Conservation (phyloP, 2,329 filamentous ascomycete species). For the Xylaria multiplex region DNA sequence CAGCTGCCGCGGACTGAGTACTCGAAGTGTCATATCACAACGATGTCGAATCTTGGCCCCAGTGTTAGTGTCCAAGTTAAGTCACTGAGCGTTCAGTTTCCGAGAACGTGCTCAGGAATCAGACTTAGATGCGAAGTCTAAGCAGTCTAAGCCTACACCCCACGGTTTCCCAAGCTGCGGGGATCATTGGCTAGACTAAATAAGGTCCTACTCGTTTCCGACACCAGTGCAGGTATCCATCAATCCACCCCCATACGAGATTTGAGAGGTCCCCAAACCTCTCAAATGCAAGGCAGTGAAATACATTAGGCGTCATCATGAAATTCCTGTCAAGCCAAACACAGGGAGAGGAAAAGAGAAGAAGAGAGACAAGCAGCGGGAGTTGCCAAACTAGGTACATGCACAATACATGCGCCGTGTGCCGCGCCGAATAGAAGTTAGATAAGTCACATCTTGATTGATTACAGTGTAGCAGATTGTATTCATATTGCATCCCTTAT, state of each 20-base stretch:
- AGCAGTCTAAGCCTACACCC: conserved; percentile 24
- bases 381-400: conserved; percentile 16
- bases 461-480: conserved; percentile 32
- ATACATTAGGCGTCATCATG: conserved; percentile 15
- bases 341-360: conserved; percentile 8
- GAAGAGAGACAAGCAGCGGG: neutral
- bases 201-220: no score
- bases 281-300: neutral
- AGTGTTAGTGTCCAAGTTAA: conserved; percentile 10
- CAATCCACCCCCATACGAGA: conserved; percentile 6
- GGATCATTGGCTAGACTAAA: conserved; percentile 5
- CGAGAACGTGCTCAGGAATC: conserved; percentile 14
- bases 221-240: conserved; percentile 3
- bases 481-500: conserved; percentile 21
- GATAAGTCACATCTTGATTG: conserved; percentile 11
- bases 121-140: conserved; percentile 7
- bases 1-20: conserved; percentile 2
- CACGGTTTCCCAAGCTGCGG: conserved; percentile 1
- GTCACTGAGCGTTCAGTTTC: conserved; percentile 24
- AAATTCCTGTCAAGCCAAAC: neutral
- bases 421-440: conserved; percentile 11
- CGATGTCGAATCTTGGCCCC: conserved; percentile 6
- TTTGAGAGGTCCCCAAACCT: neutral
- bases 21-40: neutral
- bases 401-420: conserved; percentile 14